Percentiles rank a stretch among this genome's conserved stretches.
phyloP scores from a whole-genome alignment of 345 rosid genomes.

The Heritiera fomes region DNA sequence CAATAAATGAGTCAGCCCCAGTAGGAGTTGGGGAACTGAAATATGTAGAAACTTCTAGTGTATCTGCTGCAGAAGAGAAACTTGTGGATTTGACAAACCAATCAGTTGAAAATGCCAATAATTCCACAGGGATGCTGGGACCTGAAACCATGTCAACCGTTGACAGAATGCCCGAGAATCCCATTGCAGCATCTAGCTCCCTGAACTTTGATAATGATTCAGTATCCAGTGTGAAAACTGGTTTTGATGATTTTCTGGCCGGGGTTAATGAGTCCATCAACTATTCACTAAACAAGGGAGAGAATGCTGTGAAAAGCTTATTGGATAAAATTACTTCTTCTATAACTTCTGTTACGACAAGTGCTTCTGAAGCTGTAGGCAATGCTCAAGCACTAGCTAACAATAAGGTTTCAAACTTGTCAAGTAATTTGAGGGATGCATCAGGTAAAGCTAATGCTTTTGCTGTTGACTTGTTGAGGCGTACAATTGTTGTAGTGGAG shows the following conservation, averaged over 20 bases:
- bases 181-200: constrained; percentile 40
- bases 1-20: constrained; percentile 26
- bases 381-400: constrained; percentile 52
- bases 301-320: constrained; percentile 50
- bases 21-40: constrained; percentile 37
- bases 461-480: constrained; percentile 69
- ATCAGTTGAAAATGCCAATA: constrained; percentile 38
- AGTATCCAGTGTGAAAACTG: constrained; percentile 41
- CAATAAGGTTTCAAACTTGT: constrained; percentile 46
- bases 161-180: constrained; percentile 39
- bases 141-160: constrained; percentile 39
- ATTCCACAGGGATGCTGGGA: constrained; percentile 35
- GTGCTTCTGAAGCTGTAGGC: constrained; percentile 64
- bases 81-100: constrained; percentile 33
- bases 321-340: constrained; percentile 60
- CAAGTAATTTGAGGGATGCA: constrained; percentile 58
- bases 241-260: constrained; percentile 52
- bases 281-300: constrained; percentile 58
- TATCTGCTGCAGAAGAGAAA: constrained; percentile 43
- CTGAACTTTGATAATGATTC: constrained; percentile 39
- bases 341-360: constrained; percentile 50
- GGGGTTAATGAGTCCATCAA: constrained; percentile 48
- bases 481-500: constrained; percentile 59
- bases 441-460: constrained; percentile 49
- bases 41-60: constrained; percentile 43